These are phyloP conservation scores for Scedosporium aurantiacum DNA, from an alignment of 2,329 filamentous ascomycete genomes.

Conservation along the genomic window DNA sequence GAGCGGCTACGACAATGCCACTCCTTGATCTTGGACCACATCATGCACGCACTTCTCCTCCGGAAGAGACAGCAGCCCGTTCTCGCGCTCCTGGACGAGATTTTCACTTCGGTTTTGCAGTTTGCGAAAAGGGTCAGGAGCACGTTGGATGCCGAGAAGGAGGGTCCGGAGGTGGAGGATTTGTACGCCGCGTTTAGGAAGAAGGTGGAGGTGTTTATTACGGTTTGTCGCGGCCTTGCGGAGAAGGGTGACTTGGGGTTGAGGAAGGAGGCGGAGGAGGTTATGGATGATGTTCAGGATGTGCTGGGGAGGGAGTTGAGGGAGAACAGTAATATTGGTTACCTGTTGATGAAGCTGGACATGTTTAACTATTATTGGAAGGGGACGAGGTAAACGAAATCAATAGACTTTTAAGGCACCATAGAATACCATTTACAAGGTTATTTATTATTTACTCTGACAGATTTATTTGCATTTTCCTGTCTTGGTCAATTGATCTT, in stretches of 20 bases:
- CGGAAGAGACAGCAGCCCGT: slow-evolving; percentile 65
- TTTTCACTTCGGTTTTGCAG: slow-evolving; percentile 59
- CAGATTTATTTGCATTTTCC: too few relatives aligned
- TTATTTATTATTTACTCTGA: too few relatives aligned
- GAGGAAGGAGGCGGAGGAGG: slow-evolving; percentile 19
- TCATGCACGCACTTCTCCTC: slow-evolving; percentile 62
- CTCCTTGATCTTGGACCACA: slow-evolving; percentile 61
- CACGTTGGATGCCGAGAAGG: slow-evolving; percentile 20
- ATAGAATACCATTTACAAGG: too few relatives aligned
- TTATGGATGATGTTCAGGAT: slow-evolving; percentile 20
- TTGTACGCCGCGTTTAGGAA: slow-evolving; percentile 58
- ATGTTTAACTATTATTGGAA: slow-evolving; percentile 55
- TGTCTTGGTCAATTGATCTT: not conserved
- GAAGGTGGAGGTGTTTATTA: slow-evolving; percentile 64
- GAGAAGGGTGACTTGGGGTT: slow-evolving; percentile 46
- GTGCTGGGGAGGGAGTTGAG: slow-evolving; percentile 26
- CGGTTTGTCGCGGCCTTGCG: slow-evolving; percentile 55
- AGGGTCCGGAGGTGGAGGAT: slow-evolving; percentile 18
- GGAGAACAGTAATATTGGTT: slow-evolving; percentile 51
- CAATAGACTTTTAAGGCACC: not conserved
- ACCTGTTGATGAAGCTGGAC: slow-evolving; percentile 59
- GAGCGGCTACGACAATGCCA: slow-evolving; percentile 59
- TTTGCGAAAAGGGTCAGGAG: slow-evolving; percentile 48
- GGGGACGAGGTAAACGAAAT: not conserved
- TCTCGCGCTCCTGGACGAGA: slow-evolving; percentile 61